These are phyloP conservation scores for Croton laevigatus DNA, from an alignment of 441 rosid species.

Conservation along the genomic window DNA sequence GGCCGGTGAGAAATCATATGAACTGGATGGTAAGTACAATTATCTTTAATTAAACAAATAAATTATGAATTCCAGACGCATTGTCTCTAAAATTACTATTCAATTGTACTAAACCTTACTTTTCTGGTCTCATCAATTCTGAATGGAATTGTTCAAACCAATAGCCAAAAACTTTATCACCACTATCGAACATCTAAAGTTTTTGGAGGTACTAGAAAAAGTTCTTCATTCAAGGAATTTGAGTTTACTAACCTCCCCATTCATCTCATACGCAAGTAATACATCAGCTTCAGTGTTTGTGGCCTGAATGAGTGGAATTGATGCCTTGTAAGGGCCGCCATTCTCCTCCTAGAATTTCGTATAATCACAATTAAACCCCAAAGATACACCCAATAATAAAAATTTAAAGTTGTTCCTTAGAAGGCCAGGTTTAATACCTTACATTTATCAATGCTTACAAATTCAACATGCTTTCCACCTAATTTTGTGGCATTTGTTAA, in stretches of 20 bases:
- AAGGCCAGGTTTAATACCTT: constrained; percentile 48
- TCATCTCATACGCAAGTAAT: constrained; percentile 97
- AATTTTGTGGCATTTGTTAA: constrained; percentile 44
- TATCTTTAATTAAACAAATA: background rate
- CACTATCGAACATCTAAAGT: background rate
- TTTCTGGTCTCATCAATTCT: background rate
- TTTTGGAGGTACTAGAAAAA: constrained; percentile 4
- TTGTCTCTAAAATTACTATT: background rate
- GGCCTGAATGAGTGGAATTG: constrained; percentile 87
- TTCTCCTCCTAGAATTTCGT: constrained; percentile 75
- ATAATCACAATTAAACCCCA: constrained; percentile 5
- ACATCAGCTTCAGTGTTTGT: constrained; percentile 96
- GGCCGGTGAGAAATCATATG: background rate
- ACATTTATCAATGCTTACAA: constrained; percentile 91
- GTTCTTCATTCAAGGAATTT: background rate
- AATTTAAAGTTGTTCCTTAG: constrained; percentile 12
- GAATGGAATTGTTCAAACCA: background rate
- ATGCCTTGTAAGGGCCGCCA: constrained; percentile 96
- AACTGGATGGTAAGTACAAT: background rate
- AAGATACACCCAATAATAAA: constrained; percentile 10
- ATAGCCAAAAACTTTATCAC: background rate
- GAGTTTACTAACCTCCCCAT: constrained; percentile 67
- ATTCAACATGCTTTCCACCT: constrained; percentile 91
- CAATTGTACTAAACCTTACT: background rate
- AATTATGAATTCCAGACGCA: background rate